Base-by-base conservation (phyloP, 768 basidiomycete genomes). In the Tephrocybe sp. region DNA sequence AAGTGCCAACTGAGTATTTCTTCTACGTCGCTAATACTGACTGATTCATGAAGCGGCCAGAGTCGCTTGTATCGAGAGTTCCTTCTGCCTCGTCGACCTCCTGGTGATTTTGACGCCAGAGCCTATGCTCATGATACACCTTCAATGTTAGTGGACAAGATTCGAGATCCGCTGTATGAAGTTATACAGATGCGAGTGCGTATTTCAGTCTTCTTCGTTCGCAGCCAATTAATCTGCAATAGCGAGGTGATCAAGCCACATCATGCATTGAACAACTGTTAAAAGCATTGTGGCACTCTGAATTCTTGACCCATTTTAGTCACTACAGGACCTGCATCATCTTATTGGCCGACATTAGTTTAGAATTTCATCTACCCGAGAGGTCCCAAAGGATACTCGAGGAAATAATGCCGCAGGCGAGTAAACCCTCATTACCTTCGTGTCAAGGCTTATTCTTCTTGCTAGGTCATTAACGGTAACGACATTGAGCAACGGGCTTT, bases 401-500 rank as follows among this genome's bases (percentile, higher is more conserved):
- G 42, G 89, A 88, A 52, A 81, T 92, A 40, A 78, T 92, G 74
- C 91, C 91, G 17, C 91, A 92, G 71, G 91, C 86, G 51, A 53
- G 71, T 57, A 16, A 22, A 34, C 26, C 14, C 58, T 23, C 0
- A 36, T 22, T 8, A 22, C 10, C 6, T 9, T 34, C 16, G 16
- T 23, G 35, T 23, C 42, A 45, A 35, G 5, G 42, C 50, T 51
- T 11, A 43, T 31, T 20, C 10, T 48, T 22, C 2, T 23, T 17
- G 14, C 2, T 54, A 91, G 89, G 68, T 92, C 32, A 81, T 90
- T 39, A 71, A 70, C 45, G 90, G 87, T 4, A 76, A 81, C 44
- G 88, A 92, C 56, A 60, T 86, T 12, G 91, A 93, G 62, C 85
- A 84, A 51, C 79, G 89, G 42, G 91, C 84, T 12, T 77, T 87